These are phyloP conservation scores for Nothophaeocryptopus gaeumannii DNA, from an alignment of 2,329 filamentous ascomycete genomes.

Conservation along the genomic window DNA sequence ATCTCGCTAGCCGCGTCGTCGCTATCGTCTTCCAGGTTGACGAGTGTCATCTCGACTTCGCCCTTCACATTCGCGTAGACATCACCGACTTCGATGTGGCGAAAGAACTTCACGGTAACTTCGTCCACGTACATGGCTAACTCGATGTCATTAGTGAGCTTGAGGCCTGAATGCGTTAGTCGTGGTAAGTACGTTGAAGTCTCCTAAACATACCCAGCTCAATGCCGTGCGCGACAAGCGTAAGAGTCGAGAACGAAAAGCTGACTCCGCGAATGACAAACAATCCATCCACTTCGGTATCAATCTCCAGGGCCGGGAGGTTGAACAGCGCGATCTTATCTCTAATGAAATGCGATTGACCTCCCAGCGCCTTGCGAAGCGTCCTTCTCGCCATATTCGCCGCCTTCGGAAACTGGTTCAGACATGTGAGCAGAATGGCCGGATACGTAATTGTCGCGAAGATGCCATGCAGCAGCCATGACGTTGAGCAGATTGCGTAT, in stretches of 20 bases:
- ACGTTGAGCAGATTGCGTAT: slow-evolving; percentile 50
- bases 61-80: slow-evolving; percentile 56
- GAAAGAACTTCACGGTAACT: slow-evolving; percentile 49
- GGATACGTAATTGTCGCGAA: slow-evolving; percentile 46
- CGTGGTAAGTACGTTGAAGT: neutral
- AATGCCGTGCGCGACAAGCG: slow-evolving; percentile 51
- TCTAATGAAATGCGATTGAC: slow-evolving; percentile 50
- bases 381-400: slow-evolving; percentile 38
- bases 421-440: slow-evolving; percentile 41
- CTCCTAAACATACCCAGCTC: slow-evolving; percentile 44
- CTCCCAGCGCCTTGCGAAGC: slow-evolving; percentile 38
- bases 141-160: slow-evolving; percentile 53
- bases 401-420: slow-evolving; percentile 47
- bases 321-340: slow-evolving; percentile 52
- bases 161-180: slow-evolving; percentile 35
- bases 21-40: slow-evolving; percentile 36
- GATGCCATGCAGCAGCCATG: slow-evolving; percentile 51
- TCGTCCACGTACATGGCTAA: slow-evolving; percentile 52
- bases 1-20: slow-evolving; percentile 39
- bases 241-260: slow-evolving; percentile 50
- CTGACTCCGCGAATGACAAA: slow-evolving; percentile 54
- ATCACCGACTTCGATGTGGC: slow-evolving; percentile 52
- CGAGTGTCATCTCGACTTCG: slow-evolving; percentile 52
- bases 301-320: slow-evolving; percentile 54
- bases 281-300: slow-evolving; percentile 53